Conservation (phyloP, 164 flowering plant genomes). For the Malania oleifera region DNA sequence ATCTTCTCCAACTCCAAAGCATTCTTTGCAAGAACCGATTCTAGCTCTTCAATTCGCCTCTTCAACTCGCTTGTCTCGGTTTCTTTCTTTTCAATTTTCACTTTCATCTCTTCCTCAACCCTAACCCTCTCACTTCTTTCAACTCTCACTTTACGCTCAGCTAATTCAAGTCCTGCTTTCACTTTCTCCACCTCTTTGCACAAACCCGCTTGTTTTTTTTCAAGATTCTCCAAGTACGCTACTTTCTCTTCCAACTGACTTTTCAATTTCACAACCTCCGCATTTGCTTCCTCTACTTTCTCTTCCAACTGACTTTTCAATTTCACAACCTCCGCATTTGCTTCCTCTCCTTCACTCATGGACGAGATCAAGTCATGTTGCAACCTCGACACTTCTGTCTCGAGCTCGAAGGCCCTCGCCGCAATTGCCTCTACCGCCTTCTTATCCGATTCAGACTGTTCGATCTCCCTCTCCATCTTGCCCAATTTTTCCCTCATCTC, state of each 20-base stretch:
- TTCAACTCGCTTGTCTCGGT: conserved; percentile 21
- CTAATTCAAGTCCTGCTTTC: conserved; percentile 11
- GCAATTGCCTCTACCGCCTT: conserved; percentile 34
- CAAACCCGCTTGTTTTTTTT: conserved; percentile 31
- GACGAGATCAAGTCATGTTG: conserved; percentile 58
- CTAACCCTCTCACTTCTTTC: conserved; percentile 29
- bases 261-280: conserved; percentile 26
- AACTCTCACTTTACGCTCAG: conserved; percentile 11
- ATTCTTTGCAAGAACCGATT: conserved; percentile 3
- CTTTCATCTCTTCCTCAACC: conserved; percentile 26
- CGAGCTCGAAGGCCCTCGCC: conserved; percentile 49
- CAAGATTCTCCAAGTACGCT: conserved; percentile 15
- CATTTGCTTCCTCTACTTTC: conserved; percentile 12
- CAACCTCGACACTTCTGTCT: conserved; percentile 53
- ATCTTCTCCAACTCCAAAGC: conserved; percentile 12
- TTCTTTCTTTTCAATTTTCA: conserved; percentile 30
- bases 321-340: conserved; percentile 25
- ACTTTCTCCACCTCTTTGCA: conserved; percentile 12
- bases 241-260: background rate
- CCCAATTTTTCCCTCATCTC: conserved; percentile 25
- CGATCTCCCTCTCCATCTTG: conserved; percentile 23
- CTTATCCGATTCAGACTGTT: conserved; percentile 26
- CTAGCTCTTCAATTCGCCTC: conserved; percentile 25
- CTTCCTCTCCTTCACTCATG: conserved; percentile 36
- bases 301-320: conserved; percentile 28